Base-by-base conservation (phyloP, 148 eudicot genomes). In the Limonium bicolor region DNA sequence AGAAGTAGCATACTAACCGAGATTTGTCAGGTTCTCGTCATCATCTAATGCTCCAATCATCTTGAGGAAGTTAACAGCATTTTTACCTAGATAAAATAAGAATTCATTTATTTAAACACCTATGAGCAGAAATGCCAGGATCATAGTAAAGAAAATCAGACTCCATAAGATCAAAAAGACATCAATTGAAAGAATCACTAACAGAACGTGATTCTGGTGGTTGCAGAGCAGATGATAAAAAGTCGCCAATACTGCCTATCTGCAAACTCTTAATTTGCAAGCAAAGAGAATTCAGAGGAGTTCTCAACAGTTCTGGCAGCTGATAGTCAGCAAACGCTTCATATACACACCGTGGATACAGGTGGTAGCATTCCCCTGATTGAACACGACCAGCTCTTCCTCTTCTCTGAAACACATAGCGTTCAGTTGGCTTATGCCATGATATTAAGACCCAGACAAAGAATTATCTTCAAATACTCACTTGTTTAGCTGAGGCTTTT, bases 351-450 rank as follows among this genome's bases (percentile, higher is more conserved):
- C 76, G 77, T 21, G 99, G 95, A 50, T 90, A 90, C 19, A 90
- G 87, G 68, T 90, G 99, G 47, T 68, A 90, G 63, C 99, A 90
- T 63, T 75, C 88, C 54, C 99, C 99, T 49, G 99, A 80, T 61
- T 69, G 95, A 50, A 90, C 95, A 71, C 99, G 99, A 27, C 99
- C 99, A 59, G 95, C 99, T 61, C 99, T 78, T 65, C 99, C 99
- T 76, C 92, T 78, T 76, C 99, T 80, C 99, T 90, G 48, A 33
- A 56, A 37, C 59, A 38, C 9, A 43, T n/a, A n/a, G n/a, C n/a
- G n/a, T n/a, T n/a, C n/a, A n/a, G n/a, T n/a, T n/a, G n/a, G n/a
- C n/a, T n/a, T n/a, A n/a, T n/a, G n/a, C n/a, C n/a, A n/a, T n/a
- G n/a, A n/a, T n/a, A n/a, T n/a, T n/a, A n/a, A n/a, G 36, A 35